Evolutionary conservation across 2,329 filamentous ascomycete species (phyloP).

Genomic region (Alternaria conjuncta): DNA sequence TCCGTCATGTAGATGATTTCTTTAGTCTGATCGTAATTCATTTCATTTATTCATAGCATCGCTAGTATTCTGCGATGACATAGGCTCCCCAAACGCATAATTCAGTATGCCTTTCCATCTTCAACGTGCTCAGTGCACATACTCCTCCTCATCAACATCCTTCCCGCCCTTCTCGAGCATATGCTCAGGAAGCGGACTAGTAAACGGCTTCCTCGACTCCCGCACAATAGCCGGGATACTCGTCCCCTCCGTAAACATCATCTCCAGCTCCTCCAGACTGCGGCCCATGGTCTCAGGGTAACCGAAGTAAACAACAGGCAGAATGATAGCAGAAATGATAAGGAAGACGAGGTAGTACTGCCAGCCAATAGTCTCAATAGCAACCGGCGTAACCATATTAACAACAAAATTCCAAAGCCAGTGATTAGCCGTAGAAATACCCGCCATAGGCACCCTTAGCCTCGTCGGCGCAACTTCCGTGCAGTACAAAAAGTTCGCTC

Average conservation of each 20-base stretch:
- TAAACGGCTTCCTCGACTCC: constrained; percentile 21
- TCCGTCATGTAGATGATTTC: too few relatives aligned
- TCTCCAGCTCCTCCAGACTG: constrained; percentile 54
- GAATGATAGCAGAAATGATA: constrained; percentile 54
- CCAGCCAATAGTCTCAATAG: constrained; percentile 59
- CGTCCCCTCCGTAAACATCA: constrained; percentile 50
- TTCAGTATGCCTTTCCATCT: neutral
- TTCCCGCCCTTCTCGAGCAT: constrained; percentile 21
- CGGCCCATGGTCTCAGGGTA: constrained; percentile 60
- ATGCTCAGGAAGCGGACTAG: constrained; percentile 6
- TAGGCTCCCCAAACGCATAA: neutral
- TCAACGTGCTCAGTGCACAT: neutral
- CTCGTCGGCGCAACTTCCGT: constrained; percentile 63
- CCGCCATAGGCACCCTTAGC: constrained; percentile 61
- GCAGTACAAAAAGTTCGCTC: constrained; percentile 66
- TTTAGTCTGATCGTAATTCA: neutral
- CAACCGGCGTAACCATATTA: constrained; percentile 46
- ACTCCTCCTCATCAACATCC: constrained; percentile 18
- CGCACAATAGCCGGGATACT: constrained; percentile 35
- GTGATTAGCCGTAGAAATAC: constrained; percentile 60
- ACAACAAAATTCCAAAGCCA: constrained; percentile 55
- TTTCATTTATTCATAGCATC: neutral
- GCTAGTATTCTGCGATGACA: neutral
- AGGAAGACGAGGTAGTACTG: constrained; percentile 61
- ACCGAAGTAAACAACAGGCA: constrained; percentile 54